Conservation (phyloP, 169 alveolate species). For the Plasmodium relictum region DNA sequence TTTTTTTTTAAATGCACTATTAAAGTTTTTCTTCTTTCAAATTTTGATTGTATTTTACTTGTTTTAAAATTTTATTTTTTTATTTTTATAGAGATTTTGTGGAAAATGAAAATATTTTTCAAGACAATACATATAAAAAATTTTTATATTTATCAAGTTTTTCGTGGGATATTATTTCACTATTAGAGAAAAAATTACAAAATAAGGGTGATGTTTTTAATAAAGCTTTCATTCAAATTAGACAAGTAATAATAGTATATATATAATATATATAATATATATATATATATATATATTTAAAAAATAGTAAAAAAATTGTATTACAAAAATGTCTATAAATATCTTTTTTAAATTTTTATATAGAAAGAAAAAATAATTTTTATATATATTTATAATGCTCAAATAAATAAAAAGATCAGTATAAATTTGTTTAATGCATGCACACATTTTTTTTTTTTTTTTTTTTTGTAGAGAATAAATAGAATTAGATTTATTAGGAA, state of each 20-base stretch:
- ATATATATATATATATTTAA: no score
- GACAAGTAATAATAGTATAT: slow-evolving; percentile 58
- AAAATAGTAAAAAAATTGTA: no score
- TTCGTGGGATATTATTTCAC: slow-evolving; percentile 69
- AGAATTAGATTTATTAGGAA: slow-evolving; percentile 51
- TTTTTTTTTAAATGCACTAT: neutral
- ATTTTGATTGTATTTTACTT: neutral
- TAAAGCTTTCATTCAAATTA: slow-evolving; percentile 66
- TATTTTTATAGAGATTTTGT: slow-evolving; percentile 54
- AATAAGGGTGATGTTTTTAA: slow-evolving; percentile 40
- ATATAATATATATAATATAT: no score
- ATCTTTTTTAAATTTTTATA: no score
- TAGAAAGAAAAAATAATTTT: no score
- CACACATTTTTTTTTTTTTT: slow-evolving; percentile 11
- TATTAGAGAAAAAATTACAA: slow-evolving; percentile 54
- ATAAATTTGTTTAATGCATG: neutral
- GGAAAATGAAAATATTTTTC: slow-evolving; percentile 55
- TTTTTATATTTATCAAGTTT: slow-evolving; percentile 45
- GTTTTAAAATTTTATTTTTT: neutral
- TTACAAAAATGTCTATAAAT: no score
- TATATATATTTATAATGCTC: neutral
- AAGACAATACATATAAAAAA: slow-evolving; percentile 51
- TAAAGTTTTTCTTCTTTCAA: neutral
- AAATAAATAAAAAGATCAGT: neutral
- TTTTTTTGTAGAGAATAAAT: slow-evolving; percentile 35